A percentile compares a stretch with the other conserved stretches of the same genome.
These are phyloP conservation scores for Sordariomycetes sp. DNA, from an alignment of 2,329 filamentous ascomycete species.

Conservation along the genomic window DNA sequence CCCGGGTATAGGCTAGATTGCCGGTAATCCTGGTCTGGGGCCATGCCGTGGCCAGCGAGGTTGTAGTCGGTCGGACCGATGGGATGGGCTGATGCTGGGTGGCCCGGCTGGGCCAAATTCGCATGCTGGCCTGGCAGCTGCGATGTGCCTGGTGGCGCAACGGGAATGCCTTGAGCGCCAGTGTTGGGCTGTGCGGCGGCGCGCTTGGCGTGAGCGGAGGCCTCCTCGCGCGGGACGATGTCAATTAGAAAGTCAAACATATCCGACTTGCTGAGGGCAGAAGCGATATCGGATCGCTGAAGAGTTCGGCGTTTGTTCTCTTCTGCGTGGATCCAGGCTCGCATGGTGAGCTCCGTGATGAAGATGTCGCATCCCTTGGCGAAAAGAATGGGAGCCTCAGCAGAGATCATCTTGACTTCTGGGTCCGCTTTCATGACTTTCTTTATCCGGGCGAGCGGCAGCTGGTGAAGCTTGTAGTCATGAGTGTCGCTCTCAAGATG, in stretches of 20 bases:
- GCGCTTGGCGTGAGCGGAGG: constrained; percentile 74
- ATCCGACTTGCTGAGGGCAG: constrained; percentile 89
- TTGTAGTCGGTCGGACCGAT: constrained; percentile 53
- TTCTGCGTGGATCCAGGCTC: constrained; percentile 97
- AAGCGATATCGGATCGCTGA: constrained; percentile 92
- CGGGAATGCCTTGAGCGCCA: constrained; percentile 29
- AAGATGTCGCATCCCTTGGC: constrained; percentile 99
- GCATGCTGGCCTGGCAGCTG: constrained; percentile 33
- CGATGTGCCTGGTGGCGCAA: neutral
- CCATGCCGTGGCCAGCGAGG: constrained; percentile 52
- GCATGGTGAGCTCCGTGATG: constrained; percentile 98
- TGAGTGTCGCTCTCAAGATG: constrained; percentile 91
- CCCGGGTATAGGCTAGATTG: constrained; percentile 71
- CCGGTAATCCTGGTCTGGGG: constrained; percentile 68
- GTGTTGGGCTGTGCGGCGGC: constrained; percentile 40
- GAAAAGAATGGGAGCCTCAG: constrained; percentile 93
- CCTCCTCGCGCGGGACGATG: constrained; percentile 93
- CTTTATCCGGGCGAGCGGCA: constrained; percentile 96
- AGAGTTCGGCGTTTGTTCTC: constrained; percentile 96
- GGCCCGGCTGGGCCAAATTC: constrained; percentile 42
- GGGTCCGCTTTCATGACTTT: constrained; percentile 99
- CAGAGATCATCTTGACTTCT: constrained; percentile 99
- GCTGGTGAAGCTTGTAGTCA: constrained; percentile 96
- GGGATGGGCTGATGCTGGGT: constrained; percentile 34
- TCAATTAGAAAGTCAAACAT: constrained; percentile 99